A percentile compares a stretch with the other conserved stretches of the same genome.
These are phyloP conservation scores for Pelargonium cotyledonis DNA, from an alignment of 441 rosid genomes.

Conservation along the genomic window DNA sequence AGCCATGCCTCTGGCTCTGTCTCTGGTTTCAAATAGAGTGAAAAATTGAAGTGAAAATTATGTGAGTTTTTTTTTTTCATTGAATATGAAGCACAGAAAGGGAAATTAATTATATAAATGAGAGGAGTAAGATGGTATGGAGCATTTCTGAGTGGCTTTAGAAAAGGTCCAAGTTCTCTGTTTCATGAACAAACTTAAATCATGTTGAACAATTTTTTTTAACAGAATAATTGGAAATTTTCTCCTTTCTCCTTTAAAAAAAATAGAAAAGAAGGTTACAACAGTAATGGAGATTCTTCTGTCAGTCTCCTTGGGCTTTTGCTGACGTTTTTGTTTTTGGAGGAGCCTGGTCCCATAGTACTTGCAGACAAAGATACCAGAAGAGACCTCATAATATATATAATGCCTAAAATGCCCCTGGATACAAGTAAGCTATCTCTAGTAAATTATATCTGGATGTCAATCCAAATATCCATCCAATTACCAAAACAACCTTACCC, in stretches of 20 bases:
- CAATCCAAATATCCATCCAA: background rate
- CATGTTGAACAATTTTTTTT: constrained; percentile 36
- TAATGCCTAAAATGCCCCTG: constrained; percentile 23
- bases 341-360: constrained; percentile 40
- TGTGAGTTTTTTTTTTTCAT: background rate
- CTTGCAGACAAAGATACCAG: constrained; percentile 47
- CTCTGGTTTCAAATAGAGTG: constrained; percentile 21
- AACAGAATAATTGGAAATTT: constrained; percentile 29
- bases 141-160: constrained; percentile 40
- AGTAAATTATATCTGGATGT: background rate
- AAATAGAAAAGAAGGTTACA: constrained; percentile 38
- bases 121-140: constrained; percentile 37
- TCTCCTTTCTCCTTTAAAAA: constrained; percentile 18
- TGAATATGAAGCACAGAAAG: background rate
- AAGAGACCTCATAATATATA: constrained; percentile 27
- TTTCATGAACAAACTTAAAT: constrained; percentile 40
- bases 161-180: constrained; percentile 58
- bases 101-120: constrained; percentile 19
- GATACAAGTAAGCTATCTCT: constrained; percentile 2
- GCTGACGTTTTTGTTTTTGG: constrained; percentile 32
- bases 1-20: constrained; percentile 37
- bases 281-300: constrained; percentile 56
- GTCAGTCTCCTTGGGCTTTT: constrained; percentile 44
- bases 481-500: too few species aligned
- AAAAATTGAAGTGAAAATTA: constrained; percentile 16